phyloP scores from a whole-genome alignment of 2,329 filamentous ascomycete species.

The Bipolaris zeicola region DNA sequence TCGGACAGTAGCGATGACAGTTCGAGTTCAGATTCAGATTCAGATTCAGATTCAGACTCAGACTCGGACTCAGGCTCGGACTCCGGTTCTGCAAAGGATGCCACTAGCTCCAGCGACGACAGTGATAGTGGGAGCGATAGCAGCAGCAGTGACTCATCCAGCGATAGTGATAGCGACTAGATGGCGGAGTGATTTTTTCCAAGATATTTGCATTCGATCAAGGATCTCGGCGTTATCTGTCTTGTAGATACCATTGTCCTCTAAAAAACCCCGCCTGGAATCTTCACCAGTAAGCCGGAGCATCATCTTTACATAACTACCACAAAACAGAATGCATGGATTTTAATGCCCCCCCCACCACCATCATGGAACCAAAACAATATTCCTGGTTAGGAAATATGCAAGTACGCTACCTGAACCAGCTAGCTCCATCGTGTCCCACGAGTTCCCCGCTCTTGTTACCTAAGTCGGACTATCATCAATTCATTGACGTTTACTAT shows the following conservation, averaged over 20 bases:
- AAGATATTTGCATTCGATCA: not conserved
- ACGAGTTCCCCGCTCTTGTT: slow-evolving; percentile 11
- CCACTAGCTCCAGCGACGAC: slow-evolving; percentile 13
- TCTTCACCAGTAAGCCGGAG: not conserved
- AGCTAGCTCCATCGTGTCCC: slow-evolving; percentile 8
- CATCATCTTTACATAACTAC: not conserved
- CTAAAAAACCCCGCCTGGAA: not conserved
- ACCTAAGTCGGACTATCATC: not conserved
- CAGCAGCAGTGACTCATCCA: slow-evolving; percentile 8
- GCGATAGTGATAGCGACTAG: slow-evolving; percentile 20
- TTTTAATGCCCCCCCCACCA: not conserved
- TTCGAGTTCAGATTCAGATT: slow-evolving; percentile 25
- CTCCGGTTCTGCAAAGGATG: slow-evolving; percentile 7
- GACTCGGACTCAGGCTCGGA: not conserved
- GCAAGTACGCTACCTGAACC: slow-evolving; percentile 1
- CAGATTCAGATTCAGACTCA: slow-evolving; percentile 12
- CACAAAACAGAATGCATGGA: not conserved
- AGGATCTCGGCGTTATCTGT: not conserved
- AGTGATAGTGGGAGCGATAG: slow-evolving; percentile 25
- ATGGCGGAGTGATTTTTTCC: not conserved
- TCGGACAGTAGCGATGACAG: slow-evolving; percentile 39
- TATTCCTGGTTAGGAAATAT: slow-evolving; percentile 3
- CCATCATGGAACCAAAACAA: not conserved
- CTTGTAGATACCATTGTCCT: not conserved
- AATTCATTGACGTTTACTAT: not conserved